Conservation (phyloP, 1,139 yeast genomes). For the Sugiyamaella paludigena region DNA sequence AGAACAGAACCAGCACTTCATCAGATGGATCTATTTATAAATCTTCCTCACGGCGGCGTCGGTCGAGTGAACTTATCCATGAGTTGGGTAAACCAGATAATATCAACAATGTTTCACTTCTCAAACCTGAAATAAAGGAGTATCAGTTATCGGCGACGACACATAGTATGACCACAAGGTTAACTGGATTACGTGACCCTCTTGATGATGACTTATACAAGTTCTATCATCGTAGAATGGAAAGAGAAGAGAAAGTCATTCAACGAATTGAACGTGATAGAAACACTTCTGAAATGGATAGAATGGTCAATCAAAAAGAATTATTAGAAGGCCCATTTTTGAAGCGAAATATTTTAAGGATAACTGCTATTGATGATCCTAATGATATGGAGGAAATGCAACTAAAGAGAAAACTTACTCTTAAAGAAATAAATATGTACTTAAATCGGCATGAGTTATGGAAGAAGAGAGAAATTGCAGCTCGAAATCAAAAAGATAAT, state of each 20-base stretch:
- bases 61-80: too few species aligned
- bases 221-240: slow-evolving; percentile 60
- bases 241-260: slow-evolving; percentile 63
- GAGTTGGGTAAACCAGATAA: too few species aligned
- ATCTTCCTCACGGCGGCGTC: too few species aligned
- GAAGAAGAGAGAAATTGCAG: slow-evolving; percentile 35
- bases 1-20: neutral
- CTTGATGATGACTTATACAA: slow-evolving; percentile 48
- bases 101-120: neutral
- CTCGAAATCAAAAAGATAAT: slow-evolving; percentile 4
- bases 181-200: slow-evolving; percentile 40
- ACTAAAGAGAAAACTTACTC: slow-evolving; percentile 51
- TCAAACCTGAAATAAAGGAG: neutral
- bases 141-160: neutral
- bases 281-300: slow-evolving; percentile 52
- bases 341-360: slow-evolving; percentile 49
- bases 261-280: slow-evolving; percentile 55
- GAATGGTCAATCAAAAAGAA: slow-evolving; percentile 46
- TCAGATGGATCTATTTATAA: neutral
- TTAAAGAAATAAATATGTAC: slow-evolving; percentile 49
- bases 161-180: neutral
- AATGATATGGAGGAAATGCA: slow-evolving; percentile 50
- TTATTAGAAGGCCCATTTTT: slow-evolving; percentile 55
- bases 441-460: slow-evolving; percentile 49
- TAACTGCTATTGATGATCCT: slow-evolving; percentile 53